Percentiles rank a stretch among this genome's conserved stretches.
Conservation (phyloP, 352 stramenopile species). For the Pythium brachiatum region DNA sequence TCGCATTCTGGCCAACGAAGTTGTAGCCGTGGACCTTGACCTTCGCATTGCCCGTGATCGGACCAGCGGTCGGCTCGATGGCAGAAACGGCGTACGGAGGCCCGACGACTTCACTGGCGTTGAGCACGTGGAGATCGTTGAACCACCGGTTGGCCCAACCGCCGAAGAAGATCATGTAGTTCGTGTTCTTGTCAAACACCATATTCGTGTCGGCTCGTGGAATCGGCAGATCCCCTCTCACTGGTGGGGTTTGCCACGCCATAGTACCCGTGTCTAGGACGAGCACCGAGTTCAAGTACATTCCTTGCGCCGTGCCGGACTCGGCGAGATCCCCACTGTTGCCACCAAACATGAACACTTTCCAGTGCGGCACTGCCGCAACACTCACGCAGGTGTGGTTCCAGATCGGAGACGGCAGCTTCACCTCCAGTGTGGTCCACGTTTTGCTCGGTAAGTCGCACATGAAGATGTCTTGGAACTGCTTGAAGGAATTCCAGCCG, state of each 20-base stretch:
- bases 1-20: slow-evolving; percentile 87
- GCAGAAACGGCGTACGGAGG: slow-evolving; percentile 94
- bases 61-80: slow-evolving; percentile 89
- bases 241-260: slow-evolving; percentile 60
- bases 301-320: slow-evolving; percentile 81
- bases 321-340: slow-evolving; percentile 93
- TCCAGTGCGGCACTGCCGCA: slow-evolving; percentile 95
- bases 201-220: slow-evolving; percentile 92
- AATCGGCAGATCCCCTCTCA: slow-evolving; percentile 78
- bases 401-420: slow-evolving; percentile 82
- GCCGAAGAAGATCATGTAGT: slow-evolving; percentile 93
- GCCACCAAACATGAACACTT: slow-evolving; percentile 97
- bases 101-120: slow-evolving; percentile 94
- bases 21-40: slow-evolving; percentile 91
- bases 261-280: slow-evolving; percentile 92
- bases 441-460: slow-evolving; percentile 85
- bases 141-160: slow-evolving; percentile 97
- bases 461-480: slow-evolving; percentile 96
- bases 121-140: slow-evolving; percentile 90
- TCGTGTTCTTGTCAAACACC: slow-evolving; percentile 90
- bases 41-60: slow-evolving; percentile 92
- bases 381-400: slow-evolving; percentile 94
- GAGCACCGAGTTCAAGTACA: slow-evolving; percentile 88
- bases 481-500: slow-evolving; percentile 94
- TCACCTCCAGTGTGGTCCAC: slow-evolving; percentile 75